phyloP scores from a whole-genome alignment of 495 filamentous ascomycete genomes.

The Aspergillus bertholletiae region DNA sequence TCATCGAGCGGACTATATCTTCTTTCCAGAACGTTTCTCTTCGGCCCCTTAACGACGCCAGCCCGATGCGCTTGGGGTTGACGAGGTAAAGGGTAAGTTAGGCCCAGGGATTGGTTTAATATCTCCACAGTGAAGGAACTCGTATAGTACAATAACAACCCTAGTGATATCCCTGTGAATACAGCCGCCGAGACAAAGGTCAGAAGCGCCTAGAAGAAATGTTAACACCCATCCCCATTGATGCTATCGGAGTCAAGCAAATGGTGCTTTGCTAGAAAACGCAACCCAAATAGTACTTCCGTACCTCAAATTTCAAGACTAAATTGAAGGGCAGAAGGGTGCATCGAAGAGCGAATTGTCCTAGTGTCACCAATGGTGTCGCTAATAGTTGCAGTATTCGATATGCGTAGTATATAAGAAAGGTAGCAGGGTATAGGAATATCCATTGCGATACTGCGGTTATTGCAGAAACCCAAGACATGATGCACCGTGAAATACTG shows the following conservation, averaged over 20 bases:
- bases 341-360: slow-evolving; percentile 30
- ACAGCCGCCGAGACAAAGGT: slow-evolving; percentile 60
- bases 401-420: slow-evolving; percentile 20
- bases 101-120: slow-evolving; percentile 3
- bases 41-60: slow-evolving; percentile 5
- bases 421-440: slow-evolving; percentile 33
- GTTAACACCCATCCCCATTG: slow-evolving; percentile 20
- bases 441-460: slow-evolving; percentile 27
- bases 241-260: not conserved
- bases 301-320: slow-evolving; percentile 63
- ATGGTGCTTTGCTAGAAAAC: not conserved
- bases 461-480: slow-evolving; percentile 24
- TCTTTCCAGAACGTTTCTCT: not conserved
- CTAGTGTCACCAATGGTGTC: slow-evolving; percentile 45
- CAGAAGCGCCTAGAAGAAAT: slow-evolving; percentile 53
- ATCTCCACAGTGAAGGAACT: slow-evolving; percentile 10
- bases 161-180: slow-evolving; percentile 53
- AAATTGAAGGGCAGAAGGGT: slow-evolving; percentile 39
- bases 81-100: not conserved
- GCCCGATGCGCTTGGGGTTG: slow-evolving; percentile 1
- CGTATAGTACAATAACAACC: slow-evolving; percentile 44
- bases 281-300: slow-evolving; percentile 2
- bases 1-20: slow-evolving; percentile 13
- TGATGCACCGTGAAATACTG: not conserved
- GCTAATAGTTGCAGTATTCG: slow-evolving; percentile 29